Conservation (phyloP, 179 eudicot species). For the Carnegiea gigantea region DNA sequence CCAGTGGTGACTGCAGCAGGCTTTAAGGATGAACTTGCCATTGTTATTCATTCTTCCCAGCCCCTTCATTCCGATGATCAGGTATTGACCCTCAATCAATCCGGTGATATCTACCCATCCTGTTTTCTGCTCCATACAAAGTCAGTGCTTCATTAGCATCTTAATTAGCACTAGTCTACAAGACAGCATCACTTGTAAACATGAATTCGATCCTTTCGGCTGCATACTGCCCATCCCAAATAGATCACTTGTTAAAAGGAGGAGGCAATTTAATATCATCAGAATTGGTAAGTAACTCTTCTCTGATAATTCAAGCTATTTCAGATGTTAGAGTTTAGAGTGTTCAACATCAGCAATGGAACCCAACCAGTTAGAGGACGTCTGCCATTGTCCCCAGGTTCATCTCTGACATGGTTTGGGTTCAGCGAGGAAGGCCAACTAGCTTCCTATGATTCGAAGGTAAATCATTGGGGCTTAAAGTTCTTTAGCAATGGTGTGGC, state of each 20-base stretch:
- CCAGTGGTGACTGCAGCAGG: slow-evolving; percentile 96
- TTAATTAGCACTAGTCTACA: neutral
- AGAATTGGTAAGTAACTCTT: neutral
- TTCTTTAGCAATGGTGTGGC: neutral
- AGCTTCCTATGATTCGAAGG: slow-evolving; percentile 94
- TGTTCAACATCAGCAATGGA: slow-evolving; percentile 58
- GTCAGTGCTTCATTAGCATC: neutral
- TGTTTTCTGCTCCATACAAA: too few species aligned
- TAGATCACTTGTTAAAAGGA: neutral
- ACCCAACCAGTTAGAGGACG: slow-evolving; percentile 61
- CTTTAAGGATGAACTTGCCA: slow-evolving; percentile 73
- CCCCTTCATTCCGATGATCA: slow-evolving; percentile 80
- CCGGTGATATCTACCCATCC: neutral
- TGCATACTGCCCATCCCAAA: neutral
- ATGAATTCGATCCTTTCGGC: neutral
- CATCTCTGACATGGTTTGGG: slow-evolving; percentile 82
- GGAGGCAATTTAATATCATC: neutral
- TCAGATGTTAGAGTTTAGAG: slow-evolving; percentile 88
- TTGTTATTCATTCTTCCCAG: slow-evolving; percentile 77
- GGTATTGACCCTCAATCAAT: slow-evolving; percentile 36
- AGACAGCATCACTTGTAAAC: neutral
- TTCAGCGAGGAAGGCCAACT: slow-evolving; percentile 92
- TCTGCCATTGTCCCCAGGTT: slow-evolving; percentile 85
- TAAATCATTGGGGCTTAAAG: slow-evolving; percentile 21
- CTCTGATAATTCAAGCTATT: slow-evolving; percentile 13